Evolutionary conservation across 495 filamentous ascomycete genomes (phyloP).

Genomic region (Neurospora tetrasperma): DNA sequence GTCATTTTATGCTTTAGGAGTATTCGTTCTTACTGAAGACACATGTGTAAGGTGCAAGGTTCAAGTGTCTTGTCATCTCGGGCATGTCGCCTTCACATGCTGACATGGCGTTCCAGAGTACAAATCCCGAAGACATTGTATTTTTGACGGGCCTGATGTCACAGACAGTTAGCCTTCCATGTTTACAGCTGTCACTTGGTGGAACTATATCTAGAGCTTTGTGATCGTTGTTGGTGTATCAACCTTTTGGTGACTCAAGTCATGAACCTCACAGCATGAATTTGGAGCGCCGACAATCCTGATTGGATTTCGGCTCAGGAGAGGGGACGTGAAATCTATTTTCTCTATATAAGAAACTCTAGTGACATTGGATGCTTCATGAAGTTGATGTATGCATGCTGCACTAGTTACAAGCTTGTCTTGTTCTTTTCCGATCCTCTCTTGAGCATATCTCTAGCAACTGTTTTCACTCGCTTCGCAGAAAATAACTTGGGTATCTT

Average conservation of each 20-base stretch:
- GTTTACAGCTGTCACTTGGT: not conserved
- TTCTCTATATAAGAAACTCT: not conserved
- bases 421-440: too few species aligned
- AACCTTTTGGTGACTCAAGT: not conserved
- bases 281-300: too few species aligned
- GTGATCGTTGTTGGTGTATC: not conserved
- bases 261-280: too few species aligned
- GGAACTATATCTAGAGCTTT: not conserved
- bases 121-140: not conserved
- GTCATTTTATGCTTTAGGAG: too few species aligned
- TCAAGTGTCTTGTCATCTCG: too few species aligned
- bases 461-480: too few species aligned
- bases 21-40: too few species aligned
- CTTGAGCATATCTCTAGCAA: too few species aligned
- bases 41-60: too few species aligned
- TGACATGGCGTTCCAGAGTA: not conserved
- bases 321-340: not conserved
- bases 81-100: not conserved
- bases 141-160: not conserved
- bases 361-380: not conserved
- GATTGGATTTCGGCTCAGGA: not conserved
- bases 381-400: too few species aligned
- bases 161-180: accelerated
- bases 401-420: too few species aligned
- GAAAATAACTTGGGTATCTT: too few species aligned